Percentiles rank a stretch among this genome's conserved stretches.
Evolutionary conservation across 129 eudicot species (phyloP).

Genomic region (Oenanthe sinensis): DNA sequence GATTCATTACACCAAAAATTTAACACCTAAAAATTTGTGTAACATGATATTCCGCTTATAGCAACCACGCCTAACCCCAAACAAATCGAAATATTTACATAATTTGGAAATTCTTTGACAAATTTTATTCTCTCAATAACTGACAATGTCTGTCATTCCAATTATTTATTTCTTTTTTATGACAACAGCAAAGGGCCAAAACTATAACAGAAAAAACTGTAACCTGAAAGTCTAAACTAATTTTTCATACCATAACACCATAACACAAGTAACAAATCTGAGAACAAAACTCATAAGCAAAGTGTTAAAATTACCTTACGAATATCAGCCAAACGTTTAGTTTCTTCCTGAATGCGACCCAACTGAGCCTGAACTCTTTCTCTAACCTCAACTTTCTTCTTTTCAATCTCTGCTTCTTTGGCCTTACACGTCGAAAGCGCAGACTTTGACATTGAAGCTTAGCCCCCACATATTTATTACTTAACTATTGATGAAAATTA

Average conservation of each 20-base stretch:
- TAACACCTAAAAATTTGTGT: too few relatives aligned
- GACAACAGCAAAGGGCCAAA: neutral
- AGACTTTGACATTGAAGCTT: constrained; percentile 5
- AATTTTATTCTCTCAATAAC: neutral
- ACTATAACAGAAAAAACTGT: neutral
- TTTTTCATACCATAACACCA: neutral
- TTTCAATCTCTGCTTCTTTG: constrained; percentile 65
- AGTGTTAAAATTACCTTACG: neutral
- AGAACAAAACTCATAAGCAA: neutral
- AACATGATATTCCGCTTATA: too few relatives aligned
- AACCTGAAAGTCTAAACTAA: neutral
- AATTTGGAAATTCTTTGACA: neutral
- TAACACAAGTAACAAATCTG: neutral
- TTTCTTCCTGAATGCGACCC: constrained; percentile 11
- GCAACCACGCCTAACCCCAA: neutral
- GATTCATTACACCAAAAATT: neutral
- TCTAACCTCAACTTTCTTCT: constrained; percentile 43
- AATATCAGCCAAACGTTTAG: constrained; percentile 6
- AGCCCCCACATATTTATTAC: neutral
- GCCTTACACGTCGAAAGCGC: constrained; percentile 52
- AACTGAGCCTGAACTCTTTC: constrained; percentile 11
- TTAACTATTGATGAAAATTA: neutral
- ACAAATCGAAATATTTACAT: too few relatives aligned
- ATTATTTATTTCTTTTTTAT: neutral
- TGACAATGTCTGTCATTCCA: neutral